Conservation (phyloP, 805 yeast genomes). For the Candida insectorum region DNA sequence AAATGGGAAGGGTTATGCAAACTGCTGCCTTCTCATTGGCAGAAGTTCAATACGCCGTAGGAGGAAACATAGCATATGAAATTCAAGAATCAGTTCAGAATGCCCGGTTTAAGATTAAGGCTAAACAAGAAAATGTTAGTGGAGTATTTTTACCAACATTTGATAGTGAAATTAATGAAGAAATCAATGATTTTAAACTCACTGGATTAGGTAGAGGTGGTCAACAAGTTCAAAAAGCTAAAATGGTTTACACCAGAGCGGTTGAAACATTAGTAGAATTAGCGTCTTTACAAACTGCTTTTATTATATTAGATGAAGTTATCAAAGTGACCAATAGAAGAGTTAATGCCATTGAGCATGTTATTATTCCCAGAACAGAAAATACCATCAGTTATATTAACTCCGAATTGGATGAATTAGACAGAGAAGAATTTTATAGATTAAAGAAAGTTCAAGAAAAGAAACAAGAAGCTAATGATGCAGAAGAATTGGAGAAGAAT, state of each 20-base stretch:
- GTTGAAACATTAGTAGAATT: constrained; percentile 96
- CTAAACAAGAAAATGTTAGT: constrained; percentile 92
- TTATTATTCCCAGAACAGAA: constrained; percentile 95
- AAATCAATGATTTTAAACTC: constrained; percentile 89
- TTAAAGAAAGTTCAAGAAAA: constrained; percentile 94
- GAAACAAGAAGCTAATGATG: constrained; percentile 78
- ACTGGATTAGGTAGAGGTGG: constrained; percentile 99
- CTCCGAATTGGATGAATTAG: constrained; percentile 94
- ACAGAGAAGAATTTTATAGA: constrained; percentile 96
- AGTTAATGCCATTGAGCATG: constrained; percentile 98
- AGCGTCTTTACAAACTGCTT: constrained; percentile 95
- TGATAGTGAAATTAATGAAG: constrained; percentile 78
- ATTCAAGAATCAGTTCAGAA: constrained; percentile 90
- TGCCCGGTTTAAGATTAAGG: constrained; percentile 86
- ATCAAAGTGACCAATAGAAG: constrained; percentile 97
- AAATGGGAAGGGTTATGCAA: constrained; percentile 98
- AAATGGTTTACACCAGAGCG: constrained; percentile 87
- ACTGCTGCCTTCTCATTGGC: constrained; percentile 97
- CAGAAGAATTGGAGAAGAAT: constrained; percentile 36
- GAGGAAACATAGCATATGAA: constrained; percentile 92
- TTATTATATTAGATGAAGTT: constrained; percentile 93
- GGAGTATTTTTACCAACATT: constrained; percentile 95
- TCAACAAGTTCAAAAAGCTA: constrained; percentile 94
- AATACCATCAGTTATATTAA: constrained; percentile 89
- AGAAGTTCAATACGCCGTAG: constrained; percentile 96